Evolutionary conservation across 306 rosid genomes (phyloP).

Genomic region (Senna siamea): DNA sequence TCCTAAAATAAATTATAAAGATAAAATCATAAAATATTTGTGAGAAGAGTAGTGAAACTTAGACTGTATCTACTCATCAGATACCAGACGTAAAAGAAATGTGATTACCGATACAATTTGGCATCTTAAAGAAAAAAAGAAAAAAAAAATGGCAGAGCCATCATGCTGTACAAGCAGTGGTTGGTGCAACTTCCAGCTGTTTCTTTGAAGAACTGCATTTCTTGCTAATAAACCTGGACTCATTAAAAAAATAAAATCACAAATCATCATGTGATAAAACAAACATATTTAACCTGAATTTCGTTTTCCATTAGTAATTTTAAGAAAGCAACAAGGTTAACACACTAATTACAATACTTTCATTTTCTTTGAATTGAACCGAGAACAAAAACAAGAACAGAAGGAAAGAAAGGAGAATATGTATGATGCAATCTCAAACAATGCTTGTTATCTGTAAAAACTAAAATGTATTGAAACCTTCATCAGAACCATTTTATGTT

Average conservation of each 20-base stretch:
- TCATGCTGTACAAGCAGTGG: constrained; percentile 65
- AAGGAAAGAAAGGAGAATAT: neutral
- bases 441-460: neutral
- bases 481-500: neutral
- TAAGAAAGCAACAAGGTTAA: neutral
- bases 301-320: neutral
- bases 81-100: no score
- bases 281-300: constrained; percentile 2
- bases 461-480: neutral
- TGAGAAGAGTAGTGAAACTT: neutral
- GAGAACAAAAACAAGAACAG: neutral
- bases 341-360: neutral
- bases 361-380: neutral
- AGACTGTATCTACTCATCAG: constrained; percentile 12
- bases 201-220: constrained; percentile 81
- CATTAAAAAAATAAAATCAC: constrained; percentile 18
- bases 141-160: no score
- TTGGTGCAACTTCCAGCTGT: constrained; percentile 66
- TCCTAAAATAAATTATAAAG: neutral
- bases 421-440: constrained; percentile 6
- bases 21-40: neutral
- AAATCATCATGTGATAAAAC: constrained; percentile 1
- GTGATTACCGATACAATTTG: no score
- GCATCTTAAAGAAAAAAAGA: no score
- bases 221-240: constrained; percentile 81